Conservation (phyloP, 495 filamentous ascomycete genomes). For the Bombardia bombarda region DNA sequence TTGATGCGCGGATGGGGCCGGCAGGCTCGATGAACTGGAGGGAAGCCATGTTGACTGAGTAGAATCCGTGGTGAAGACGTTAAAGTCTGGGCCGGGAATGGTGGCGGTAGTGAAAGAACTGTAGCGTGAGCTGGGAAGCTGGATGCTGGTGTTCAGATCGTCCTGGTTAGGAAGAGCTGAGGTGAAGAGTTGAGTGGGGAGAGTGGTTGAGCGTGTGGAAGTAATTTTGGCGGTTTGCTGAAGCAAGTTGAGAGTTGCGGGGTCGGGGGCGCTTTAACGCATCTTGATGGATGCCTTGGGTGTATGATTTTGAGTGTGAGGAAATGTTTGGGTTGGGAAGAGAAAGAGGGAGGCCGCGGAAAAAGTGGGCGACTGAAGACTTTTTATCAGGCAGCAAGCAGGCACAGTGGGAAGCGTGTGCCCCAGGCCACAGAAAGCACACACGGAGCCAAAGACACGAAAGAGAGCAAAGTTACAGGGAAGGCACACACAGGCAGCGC, state of each 20-base stretch:
- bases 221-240: constrained; percentile 36
- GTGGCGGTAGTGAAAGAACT: constrained; percentile 40
- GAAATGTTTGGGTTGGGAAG: constrained; percentile 18
- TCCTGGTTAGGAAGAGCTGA: constrained; percentile 47
- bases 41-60: constrained; percentile 51
- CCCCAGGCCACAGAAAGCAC: constrained; percentile 2
- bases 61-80: constrained; percentile 54
- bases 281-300: background rate
- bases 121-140: constrained; percentile 39
- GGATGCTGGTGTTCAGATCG: constrained; percentile 46
- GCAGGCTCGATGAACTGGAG: constrained; percentile 51
- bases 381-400: constrained; percentile 32
- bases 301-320: constrained; percentile 16
- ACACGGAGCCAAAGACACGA: background rate
- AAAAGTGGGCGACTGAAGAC: constrained; percentile 16
- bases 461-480: background rate
- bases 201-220: constrained; percentile 25
- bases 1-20: constrained; percentile 47
- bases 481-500: background rate
- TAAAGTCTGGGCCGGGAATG: constrained; percentile 44
- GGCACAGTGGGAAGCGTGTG: background rate
- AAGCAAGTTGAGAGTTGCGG: too few relatives aligned
- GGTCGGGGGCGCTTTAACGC: constrained; percentile 8
- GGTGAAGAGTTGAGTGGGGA: constrained; percentile 35
- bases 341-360: constrained; percentile 11